Evolutionary conservation across 345 rosid genomes (phyloP).

Genomic region (Eucalyptus fibrosa): DNA sequence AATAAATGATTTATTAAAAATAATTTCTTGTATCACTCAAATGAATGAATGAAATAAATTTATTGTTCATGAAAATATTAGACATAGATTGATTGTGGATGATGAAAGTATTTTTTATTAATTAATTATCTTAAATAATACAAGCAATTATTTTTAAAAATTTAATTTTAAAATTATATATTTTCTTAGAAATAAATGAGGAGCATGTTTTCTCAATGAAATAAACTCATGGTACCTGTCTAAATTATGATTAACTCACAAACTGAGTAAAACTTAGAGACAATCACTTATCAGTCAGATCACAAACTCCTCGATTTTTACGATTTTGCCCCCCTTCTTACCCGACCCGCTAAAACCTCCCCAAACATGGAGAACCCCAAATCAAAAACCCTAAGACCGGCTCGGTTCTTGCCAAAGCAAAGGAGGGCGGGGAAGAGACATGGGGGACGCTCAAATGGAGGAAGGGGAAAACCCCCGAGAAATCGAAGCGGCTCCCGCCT

Average conservation of each 20-base stretch:
- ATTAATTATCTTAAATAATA: too few species aligned
- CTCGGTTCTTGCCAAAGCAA: neutral
- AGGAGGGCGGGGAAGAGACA: neutral
- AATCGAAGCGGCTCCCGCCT: slow-evolving; percentile 70
- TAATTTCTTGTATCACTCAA: too few species aligned
- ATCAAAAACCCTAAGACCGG: neutral
- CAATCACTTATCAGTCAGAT: neutral
- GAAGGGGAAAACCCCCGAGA: slow-evolving; percentile 39
- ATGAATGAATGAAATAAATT: neutral
- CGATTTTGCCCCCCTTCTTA: neutral
- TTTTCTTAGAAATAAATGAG: too few species aligned
- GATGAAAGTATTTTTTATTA: too few species aligned
- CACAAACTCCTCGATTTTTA: neutral
- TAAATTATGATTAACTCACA: too few species aligned
- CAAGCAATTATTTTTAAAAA: rapidly evolving
- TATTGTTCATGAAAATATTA: too few species aligned
- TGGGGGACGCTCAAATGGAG: slow-evolving; percentile 42
- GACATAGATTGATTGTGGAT: too few species aligned
- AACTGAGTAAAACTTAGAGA: neutral
- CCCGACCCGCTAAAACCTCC: neutral
- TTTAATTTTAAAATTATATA: neutral
- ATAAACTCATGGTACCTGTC: neutral
- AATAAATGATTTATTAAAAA: too few species aligned
- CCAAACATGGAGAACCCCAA: neutral
- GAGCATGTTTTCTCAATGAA: neutral